These are phyloP conservation scores for Lagenaria siceraria DNA, from an alignment of 306 rosid genomes.

Conservation along the genomic window DNA sequence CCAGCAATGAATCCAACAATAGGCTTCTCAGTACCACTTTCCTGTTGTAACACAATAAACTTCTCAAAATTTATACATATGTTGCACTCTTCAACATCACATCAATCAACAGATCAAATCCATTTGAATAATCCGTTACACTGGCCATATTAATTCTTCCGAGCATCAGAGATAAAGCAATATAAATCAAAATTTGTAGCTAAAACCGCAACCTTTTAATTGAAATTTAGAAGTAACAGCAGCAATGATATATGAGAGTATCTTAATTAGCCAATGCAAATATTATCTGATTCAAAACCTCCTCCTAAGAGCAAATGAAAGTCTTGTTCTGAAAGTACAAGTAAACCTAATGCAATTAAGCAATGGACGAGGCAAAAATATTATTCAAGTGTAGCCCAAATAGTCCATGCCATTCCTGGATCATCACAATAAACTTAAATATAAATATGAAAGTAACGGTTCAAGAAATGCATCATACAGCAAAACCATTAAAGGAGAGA, in stretches of 20 bases:
- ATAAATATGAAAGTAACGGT: background rate
- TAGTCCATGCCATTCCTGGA: background rate
- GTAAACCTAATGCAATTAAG: background rate
- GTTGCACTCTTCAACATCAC: background rate
- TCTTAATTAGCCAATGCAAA: background rate
- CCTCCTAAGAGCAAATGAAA: background rate
- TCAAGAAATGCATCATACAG: background rate
- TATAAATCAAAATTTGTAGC: background rate
- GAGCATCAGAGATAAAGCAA: background rate
- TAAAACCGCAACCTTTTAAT: background rate
- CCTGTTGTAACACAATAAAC: slow-evolving; percentile 39
- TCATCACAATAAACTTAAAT: background rate
- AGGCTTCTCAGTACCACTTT: slow-evolving; percentile 94
- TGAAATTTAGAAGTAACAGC: background rate
- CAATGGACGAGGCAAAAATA: background rate
- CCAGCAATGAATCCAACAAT: slow-evolving; percentile 96
- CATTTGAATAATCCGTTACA: background rate
- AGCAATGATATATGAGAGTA: background rate
- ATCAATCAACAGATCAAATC: background rate
- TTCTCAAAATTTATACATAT: background rate
- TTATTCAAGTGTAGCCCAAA: background rate
- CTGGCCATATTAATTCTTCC: background rate
- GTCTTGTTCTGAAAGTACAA: background rate
- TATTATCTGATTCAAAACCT: background rate
- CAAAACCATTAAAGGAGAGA: background rate